Base-by-base conservation (phyloP, 257 asterid species). In the Handroanthus guayacan region DNA sequence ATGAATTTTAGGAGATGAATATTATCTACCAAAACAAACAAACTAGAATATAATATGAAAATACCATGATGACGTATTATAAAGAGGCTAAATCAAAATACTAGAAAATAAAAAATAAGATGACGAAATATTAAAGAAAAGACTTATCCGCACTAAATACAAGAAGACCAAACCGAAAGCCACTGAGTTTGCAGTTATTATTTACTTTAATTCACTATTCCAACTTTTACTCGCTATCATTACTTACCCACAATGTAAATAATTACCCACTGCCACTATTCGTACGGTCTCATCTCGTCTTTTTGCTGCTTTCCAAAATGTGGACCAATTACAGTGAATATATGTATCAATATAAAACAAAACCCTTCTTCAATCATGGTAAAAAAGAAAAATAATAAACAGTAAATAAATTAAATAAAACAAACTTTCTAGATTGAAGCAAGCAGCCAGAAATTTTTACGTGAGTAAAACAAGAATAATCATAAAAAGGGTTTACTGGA, bases 151-250 rank as follows among this genome's bases (percentile, higher is more conserved):
- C 86, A 77, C 86, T 73, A 84, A 79, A 76, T 63, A 84, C 85
- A 75, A 41, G 31, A 25, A 85, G 80, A 68, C 43, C 9, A 34
- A 13, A 73, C 3, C 20, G 11, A 48, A 34, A 71, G 25, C 13
- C 25, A 34, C 62, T 25, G 25, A 51, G 2, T 38, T 7, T 74
- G 55, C 60, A 2, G 13, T 13, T 48, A 16, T n/a, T 52, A 45
- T 18, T 76, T 37, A 25, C 31, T 65, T 13, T 60, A 13, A 52
- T 47, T 16, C 34, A 69, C 80, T 74, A 65, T 83, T 76, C 69
- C 3, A 76, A 75, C 89, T 84, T 87, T 84, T 82, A 71, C 73
- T 43, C 7, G 34, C 55, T 78, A 81, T 84, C 81, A 80, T 82
- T 84, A 78, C 75, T 63, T 47, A 62, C 38, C n/a, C 11, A 69